Percentiles rank a stretch among this genome's conserved stretches.
phyloP scores from a whole-genome alignment of 2,329 filamentous ascomycete species.

The Alternaria infectoria region DNA sequence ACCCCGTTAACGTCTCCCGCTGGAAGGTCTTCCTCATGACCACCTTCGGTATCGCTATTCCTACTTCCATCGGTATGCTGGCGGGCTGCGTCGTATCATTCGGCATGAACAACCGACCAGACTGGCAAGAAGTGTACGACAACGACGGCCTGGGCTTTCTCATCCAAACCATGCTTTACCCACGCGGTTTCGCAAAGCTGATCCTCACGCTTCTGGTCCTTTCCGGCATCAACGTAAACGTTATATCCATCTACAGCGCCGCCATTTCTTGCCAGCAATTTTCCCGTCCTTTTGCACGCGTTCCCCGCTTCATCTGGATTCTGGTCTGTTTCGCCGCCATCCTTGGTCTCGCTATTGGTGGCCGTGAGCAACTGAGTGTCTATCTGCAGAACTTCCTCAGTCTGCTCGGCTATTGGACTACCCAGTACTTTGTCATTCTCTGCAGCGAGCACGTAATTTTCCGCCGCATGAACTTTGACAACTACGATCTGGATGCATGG shows the following conservation, averaged over 20 bases:
- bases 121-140: conserved; percentile 50
- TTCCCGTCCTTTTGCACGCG: conserved; percentile 56
- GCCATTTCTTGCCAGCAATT: conserved; percentile 57
- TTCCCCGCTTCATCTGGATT: conserved; percentile 59
- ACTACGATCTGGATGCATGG: conserved; percentile 56
- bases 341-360: conserved; percentile 53
- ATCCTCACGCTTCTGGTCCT: conserved; percentile 53
- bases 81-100: conserved; percentile 53
- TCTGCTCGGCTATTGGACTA: conserved; percentile 56
- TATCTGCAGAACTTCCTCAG: conserved; percentile 56
- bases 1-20: conserved; percentile 47
- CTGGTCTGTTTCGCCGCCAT: conserved; percentile 53
- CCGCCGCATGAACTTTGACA: conserved; percentile 57
- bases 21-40: conserved; percentile 53
- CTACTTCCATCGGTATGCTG: conserved; percentile 53
- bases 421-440: conserved; percentile 55
- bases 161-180: conserved; percentile 54
- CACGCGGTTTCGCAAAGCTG: conserved; percentile 57
- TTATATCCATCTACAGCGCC: conserved; percentile 58
- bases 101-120: conserved; percentile 39
- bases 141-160: conserved; percentile 57
- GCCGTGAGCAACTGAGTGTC: conserved; percentile 50
- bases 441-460: conserved; percentile 56
- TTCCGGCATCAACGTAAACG: conserved; percentile 55
- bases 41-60: conserved; percentile 50